Percentiles rank a stretch among this genome's conserved stretches.
Conservation (phyloP, 371 early-diverging fungal genomes). For the Chytridium lagenaria region DNA sequence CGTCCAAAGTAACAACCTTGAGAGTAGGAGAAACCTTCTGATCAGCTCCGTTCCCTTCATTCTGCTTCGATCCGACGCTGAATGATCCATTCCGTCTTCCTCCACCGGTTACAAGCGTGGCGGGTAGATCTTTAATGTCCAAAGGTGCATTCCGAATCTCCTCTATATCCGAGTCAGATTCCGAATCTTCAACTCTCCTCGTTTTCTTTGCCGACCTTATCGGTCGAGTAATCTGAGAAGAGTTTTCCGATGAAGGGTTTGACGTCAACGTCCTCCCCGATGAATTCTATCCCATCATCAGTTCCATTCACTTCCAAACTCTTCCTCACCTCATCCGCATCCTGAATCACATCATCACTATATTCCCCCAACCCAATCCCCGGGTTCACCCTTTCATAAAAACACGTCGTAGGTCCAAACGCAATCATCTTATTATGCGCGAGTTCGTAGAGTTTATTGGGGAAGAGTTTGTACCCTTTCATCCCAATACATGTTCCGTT, state of each 20-base stretch:
- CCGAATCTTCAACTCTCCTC: neutral
- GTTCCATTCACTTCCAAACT: neutral
- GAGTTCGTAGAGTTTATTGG: constrained; percentile 43
- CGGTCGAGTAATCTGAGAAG: neutral
- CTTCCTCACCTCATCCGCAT: neutral
- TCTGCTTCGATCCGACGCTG: too few relatives aligned
- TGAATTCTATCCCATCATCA: neutral
- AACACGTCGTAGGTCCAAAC: constrained; percentile 43
- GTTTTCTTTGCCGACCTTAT: neutral
- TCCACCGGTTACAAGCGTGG: neutral
- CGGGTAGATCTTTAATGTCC: neutral
- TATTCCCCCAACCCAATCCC: neutral
- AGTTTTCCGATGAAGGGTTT: neutral
- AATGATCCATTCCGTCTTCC: neutral
- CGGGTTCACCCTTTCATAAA: constrained; percentile 34
- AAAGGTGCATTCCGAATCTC: neutral
- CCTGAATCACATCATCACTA: neutral
- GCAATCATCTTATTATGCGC: constrained; percentile 32
- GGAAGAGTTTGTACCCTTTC: constrained; percentile 20
- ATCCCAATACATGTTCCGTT: constrained; percentile 43
- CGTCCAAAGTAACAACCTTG: too few relatives aligned
- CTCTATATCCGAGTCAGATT: constrained; percentile 3
- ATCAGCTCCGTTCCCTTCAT: too few relatives aligned
- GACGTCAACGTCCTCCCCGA: neutral
- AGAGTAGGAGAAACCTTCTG: too few relatives aligned